These are phyloP conservation scores for Barnettozyma salicaria DNA, from an alignment of 805 yeast species.

Conservation along the genomic window DNA sequence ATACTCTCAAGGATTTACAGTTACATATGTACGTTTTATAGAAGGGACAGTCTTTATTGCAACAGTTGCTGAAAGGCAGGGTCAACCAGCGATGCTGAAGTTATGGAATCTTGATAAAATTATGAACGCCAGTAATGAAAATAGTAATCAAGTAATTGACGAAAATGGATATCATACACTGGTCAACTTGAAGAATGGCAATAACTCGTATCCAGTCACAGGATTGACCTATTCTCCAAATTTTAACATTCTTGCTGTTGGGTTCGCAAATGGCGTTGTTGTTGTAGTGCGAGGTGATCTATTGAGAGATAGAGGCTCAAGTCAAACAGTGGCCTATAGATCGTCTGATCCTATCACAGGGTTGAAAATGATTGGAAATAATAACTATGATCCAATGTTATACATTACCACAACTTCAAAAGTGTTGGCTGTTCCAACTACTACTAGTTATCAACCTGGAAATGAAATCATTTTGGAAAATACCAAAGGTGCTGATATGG, in stretches of 20 bases:
- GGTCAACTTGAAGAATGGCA: conserved; percentile 61
- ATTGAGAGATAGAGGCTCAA: conserved; percentile 80
- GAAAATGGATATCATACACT: conserved; percentile 48
- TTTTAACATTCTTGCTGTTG: conserved; percentile 63
- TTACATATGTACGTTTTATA: conserved; percentile 50
- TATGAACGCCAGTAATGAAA: conserved; percentile 24
- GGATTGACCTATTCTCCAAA: conserved; percentile 49
- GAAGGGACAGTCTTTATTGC: conserved; percentile 48
- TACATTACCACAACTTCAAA: conserved; percentile 73
- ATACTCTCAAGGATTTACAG: conserved; percentile 56
- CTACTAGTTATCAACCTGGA: conserved; percentile 70
- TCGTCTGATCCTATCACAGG: conserved; percentile 75
- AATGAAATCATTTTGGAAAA: conserved; percentile 45
- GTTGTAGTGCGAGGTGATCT: conserved; percentile 83
- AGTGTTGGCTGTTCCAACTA: conserved; percentile 65
- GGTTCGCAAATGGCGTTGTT: conserved; percentile 81
- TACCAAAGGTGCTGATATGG: conserved; percentile 40
- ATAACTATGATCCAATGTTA: conserved; percentile 42
- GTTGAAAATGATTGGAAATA: conserved; percentile 44
- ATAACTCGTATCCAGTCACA: conserved; percentile 74
- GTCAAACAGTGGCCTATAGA: conserved; percentile 75
- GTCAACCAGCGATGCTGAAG: conserved; percentile 59
- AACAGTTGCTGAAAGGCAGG: conserved; percentile 71
- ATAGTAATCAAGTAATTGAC: conserved; percentile 26
- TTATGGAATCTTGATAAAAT: conserved; percentile 67